Evolutionary conservation across 2,329 filamentous ascomycete species (phyloP), one percentile per base, ranked within the genome.

Genomic region (Leptographium radiaticola): DNA sequence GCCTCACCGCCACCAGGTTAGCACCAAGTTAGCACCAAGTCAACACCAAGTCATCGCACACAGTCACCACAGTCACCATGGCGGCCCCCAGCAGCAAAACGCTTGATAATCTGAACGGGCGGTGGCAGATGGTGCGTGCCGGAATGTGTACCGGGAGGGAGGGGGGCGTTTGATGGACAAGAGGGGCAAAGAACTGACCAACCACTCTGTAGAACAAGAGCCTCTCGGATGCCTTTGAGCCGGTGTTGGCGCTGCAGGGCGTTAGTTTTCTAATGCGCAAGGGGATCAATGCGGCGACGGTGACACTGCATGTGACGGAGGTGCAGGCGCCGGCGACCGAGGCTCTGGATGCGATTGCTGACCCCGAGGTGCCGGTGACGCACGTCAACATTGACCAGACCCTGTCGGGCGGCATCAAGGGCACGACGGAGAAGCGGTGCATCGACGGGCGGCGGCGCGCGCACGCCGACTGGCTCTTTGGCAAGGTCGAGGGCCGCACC

Each of bases 381-480:
- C 81, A 84, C 70, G 77, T 93, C 68, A 78, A 86, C 68, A 83
- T 89, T 64, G 77, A 81, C 55, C 88, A 94, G 71, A 73, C 77
- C 48, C 74, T 79, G 40, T 87, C 85, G 10, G 87, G 83, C 56
- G 84, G 83, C 53, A 72, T 94, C 58, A 79, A 79, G 63, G 83
- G 80, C 62, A 89, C 64, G 50, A 64, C 71, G 44, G 79, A 81
- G 73, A 66, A 67, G 59, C 77, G 79, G 55, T 76, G 71, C 64
- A 62, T 77, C 52, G 77, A 81, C 70, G 63, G 68, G 65, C 61
- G 60, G 53, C 67, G 61, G 60, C 82, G 84, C 61, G 76, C 79
- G 58, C 87, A 90, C 72, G 71, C 71, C 30, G 89, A 95, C 72
- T 83, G 82, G 74, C 78, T 95, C 60, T 95, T 94, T 66, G 89